Conservation (phyloP, 345 rosid genomes). For the Eucalyptus erythrocorys region DNA sequence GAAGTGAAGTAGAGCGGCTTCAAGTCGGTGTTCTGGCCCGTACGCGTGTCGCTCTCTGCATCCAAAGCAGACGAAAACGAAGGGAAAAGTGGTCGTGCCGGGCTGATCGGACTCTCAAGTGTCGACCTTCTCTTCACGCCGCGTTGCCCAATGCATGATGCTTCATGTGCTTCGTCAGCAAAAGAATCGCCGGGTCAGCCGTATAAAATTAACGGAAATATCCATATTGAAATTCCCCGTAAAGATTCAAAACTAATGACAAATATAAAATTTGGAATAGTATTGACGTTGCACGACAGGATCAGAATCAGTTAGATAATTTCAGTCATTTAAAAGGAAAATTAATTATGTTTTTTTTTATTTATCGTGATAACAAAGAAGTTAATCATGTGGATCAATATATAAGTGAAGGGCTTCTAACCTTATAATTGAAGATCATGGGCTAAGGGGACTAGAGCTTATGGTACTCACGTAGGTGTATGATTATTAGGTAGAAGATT, state of each 20-base stretch:
- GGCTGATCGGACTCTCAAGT: not conserved
- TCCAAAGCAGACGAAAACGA: not conserved
- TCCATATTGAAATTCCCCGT: not conserved
- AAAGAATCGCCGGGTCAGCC: not conserved
- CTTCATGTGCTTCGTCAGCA: not conserved
- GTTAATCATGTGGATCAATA: too few relatives aligned
- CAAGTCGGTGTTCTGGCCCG: not conserved
- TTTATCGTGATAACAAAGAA: too few relatives aligned
- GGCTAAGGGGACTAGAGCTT: too few relatives aligned
- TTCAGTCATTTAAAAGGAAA: not conserved
- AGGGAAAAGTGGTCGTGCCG: not conserved
- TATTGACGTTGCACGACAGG: not conserved
- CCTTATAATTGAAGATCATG: too few relatives aligned
- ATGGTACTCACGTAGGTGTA: too few relatives aligned
- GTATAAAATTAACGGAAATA: not conserved
- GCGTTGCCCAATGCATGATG: not conserved
- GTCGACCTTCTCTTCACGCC: not conserved
- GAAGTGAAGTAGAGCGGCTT: not conserved
- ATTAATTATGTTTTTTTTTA: accelerated
- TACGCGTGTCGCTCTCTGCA: not conserved
- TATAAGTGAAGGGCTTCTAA: too few relatives aligned
- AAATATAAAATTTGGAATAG: not conserved
- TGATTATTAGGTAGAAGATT: too few relatives aligned
- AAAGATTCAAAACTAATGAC: not conserved
- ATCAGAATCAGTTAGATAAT: not conserved